phyloP scores from a whole-genome alignment of 2,329 filamentous ascomycete species.

The Talaromyces sp. region DNA sequence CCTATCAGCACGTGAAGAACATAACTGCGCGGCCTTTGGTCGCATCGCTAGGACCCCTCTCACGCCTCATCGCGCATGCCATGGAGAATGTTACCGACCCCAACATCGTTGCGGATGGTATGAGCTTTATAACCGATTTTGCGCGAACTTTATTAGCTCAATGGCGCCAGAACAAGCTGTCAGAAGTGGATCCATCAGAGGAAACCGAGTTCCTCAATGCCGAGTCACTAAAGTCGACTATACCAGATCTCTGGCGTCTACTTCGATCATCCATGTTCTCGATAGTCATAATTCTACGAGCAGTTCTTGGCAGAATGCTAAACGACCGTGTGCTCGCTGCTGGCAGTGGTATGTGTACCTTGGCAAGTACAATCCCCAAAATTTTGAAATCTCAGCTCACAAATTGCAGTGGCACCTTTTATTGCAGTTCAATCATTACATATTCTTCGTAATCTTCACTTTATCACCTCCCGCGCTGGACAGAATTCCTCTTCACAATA shows the following conservation, averaged over 20 bases:
- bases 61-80: conserved; percentile 58
- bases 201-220: conserved; percentile 60
- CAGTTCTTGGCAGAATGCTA: conserved; percentile 63
- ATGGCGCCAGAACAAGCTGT: conserved; percentile 72
- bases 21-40: conserved; percentile 57
- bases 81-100: conserved; percentile 53
- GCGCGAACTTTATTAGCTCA: conserved; percentile 61
- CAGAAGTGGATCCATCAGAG: conserved; percentile 64
- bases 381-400: conserved; percentile 8
- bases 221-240: conserved; percentile 62
- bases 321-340: conserved; percentile 53
- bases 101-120: conserved; percentile 35
- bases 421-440: conserved; percentile 69
- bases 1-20: conserved; percentile 53
- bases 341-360: conserved; percentile 44
- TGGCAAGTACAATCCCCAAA: background rate
- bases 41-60: conserved; percentile 58
- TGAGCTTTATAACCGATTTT: conserved; percentile 64
- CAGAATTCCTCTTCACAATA: conserved; percentile 76
- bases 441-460: conserved; percentile 72
- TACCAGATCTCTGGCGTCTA: conserved; percentile 69
- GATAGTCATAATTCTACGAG: conserved; percentile 68
- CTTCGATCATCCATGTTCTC: conserved; percentile 73
- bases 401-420: conserved; percentile 52
- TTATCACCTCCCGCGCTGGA: conserved; percentile 71